Conservation (phyloP, 2,329 filamentous ascomycete species). For the Graphilbum sp. region DNA sequence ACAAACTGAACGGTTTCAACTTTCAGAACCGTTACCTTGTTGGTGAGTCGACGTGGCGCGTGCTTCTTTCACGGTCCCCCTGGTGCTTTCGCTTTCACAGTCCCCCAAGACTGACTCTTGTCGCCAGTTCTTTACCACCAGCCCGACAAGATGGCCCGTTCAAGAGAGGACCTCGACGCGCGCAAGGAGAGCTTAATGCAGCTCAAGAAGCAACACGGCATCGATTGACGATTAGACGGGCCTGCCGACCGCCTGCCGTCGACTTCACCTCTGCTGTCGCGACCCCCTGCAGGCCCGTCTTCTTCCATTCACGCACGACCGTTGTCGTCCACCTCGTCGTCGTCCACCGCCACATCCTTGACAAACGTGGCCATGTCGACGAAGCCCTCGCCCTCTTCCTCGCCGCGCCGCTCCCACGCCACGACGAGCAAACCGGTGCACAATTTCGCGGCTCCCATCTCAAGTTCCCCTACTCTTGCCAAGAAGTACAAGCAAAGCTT, state of each 20-base stretch:
- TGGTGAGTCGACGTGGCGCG: constrained; percentile 63
- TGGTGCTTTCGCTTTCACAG: not conserved
- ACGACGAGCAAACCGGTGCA: too few species aligned
- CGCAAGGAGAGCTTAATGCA: constrained; percentile 95
- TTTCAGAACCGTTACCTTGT: constrained; percentile 99
- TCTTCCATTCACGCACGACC: constrained; percentile 20
- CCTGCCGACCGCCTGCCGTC: constrained; percentile 37
- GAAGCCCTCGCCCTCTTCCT: constrained; percentile 8
- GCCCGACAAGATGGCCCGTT: constrained; percentile 55
- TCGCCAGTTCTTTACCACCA: constrained; percentile 44
- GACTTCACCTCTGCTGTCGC: constrained; percentile 8
- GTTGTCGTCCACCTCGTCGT: constrained; percentile 15
- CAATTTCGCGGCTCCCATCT: too few species aligned
- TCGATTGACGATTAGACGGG: constrained; percentile 85
- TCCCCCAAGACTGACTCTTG: too few species aligned
- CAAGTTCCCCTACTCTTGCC: constrained; percentile 8
- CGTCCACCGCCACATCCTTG: constrained; percentile 21
- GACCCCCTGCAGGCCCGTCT: constrained; percentile 44
- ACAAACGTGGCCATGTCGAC: constrained; percentile 14
- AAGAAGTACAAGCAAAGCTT: constrained; percentile 21
- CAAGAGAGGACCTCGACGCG: constrained; percentile 84
- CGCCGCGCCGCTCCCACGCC: not conserved
- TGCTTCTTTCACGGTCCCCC: not conserved
- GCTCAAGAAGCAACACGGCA: constrained; percentile 93
- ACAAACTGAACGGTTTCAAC: constrained; percentile 99